Evolutionary conservation across 2,329 filamentous ascomycete genomes (phyloP).

Genomic region (Penicillium sumatraense): DNA sequence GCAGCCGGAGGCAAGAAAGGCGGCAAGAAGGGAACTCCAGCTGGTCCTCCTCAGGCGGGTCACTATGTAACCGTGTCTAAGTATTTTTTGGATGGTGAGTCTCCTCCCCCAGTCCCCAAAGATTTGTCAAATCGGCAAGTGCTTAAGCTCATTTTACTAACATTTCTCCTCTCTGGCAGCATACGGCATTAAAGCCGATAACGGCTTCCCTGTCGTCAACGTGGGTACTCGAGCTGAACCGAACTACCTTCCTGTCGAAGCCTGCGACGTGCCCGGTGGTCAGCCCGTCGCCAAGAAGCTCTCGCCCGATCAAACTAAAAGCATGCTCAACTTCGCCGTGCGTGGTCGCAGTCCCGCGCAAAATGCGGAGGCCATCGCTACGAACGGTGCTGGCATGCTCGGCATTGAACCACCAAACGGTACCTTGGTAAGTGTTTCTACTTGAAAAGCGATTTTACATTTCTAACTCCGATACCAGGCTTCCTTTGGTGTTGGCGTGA

Average conservation of each 20-base stretch:
- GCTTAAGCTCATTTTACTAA: background rate
- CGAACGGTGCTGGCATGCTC: conserved; percentile 59
- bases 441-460: background rate
- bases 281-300: conserved; percentile 68
- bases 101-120: too few species aligned
- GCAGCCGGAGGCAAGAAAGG: conserved; percentile 32
- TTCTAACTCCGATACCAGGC: conserved; percentile 22
- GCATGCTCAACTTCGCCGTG: conserved; percentile 76
- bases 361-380: conserved; percentile 70
- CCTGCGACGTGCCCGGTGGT: conserved; percentile 66
- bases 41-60: conserved; percentile 36
- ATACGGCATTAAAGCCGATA: conserved; percentile 43
- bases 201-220: conserved; percentile 66
- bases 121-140: too few species aligned
- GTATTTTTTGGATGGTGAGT: conserved; percentile 53
- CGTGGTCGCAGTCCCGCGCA: conserved; percentile 59
- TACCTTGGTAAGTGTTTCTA: conserved; percentile 46
- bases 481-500: conserved; percentile 63
- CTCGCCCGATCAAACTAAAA: conserved; percentile 62
- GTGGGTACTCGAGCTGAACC: conserved; percentile 63
- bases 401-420: conserved; percentile 54
- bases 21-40: conserved; percentile 16
- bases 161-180: conserved; percentile 26
- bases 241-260: conserved; percentile 69
- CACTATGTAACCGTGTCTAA: conserved; percentile 58